Base-by-base conservation (phyloP, 2,329 filamentous ascomycete genomes). In the Epichloe bromicola region DNA sequence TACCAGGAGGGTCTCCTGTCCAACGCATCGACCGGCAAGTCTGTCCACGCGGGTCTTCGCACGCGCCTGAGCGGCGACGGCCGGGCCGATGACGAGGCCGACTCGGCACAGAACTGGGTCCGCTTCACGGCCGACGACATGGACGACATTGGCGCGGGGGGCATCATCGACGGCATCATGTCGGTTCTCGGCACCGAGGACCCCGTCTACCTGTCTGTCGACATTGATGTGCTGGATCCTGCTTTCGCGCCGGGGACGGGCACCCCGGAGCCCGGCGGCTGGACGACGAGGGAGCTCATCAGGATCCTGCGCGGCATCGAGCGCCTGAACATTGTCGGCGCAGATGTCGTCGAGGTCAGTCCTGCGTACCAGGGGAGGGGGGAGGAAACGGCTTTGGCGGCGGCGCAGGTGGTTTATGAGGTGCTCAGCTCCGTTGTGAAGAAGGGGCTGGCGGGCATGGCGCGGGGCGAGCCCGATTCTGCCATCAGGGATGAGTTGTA, bases 231-330 rank as follows among this genome's bases (percentile, higher is more conserved):
- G 0, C 73, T 95, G 3, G 88, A 95, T 63, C 88, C 89, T 0
- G 68, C 67, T 7, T 69, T 70, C 49, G 68, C 68, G 2, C 87
- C 88, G 0, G 87, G 85, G 2, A 95, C 88, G 0, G 90, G 89
- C 1, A 95, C 89, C 0, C 89, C 89, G 0, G 20, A 95, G 70
- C 85, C 88, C 0, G 89, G 90, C 52, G 89, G 89, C 38, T 95
- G 89, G 89, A 93, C 87, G 5, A 94, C 86, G 19, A 74, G 89
- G 48, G 90, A 95, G 71, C 73, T 95, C 58, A 91, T 95, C 56
- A 74, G 85, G 12, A 88, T 95, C 52, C 67, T 95, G 63, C 74
- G 88, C 34, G 88, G 87, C 0, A 78, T 95, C 41, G 89, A 95
- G 70, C 78, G 74, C 0, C 65, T 95, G 64, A 95, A 95, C 62